Base-by-base conservation (phyloP, 768 basidiomycete species). In the Hysterangium stoloniferum region DNA sequence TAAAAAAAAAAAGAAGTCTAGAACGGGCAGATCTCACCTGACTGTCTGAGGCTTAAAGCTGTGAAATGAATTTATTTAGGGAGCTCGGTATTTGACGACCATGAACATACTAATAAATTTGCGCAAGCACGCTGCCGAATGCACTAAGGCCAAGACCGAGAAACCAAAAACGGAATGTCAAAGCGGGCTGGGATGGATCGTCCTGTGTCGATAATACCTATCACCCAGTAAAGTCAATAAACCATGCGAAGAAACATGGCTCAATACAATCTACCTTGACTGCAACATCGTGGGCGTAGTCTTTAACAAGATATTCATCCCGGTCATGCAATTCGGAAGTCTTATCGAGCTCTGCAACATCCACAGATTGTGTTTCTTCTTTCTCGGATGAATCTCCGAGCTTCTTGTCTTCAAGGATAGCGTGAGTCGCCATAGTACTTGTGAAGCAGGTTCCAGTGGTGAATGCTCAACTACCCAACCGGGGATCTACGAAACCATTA, bases 251-350 rank as follows among this genome's bases (percentile, higher is more conserved):
- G 8, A 4, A 20, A 46, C 4, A 9, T 24, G 8, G 35, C 19
- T 11, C 20, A 15, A 35, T 13, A 29, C 43, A 40, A 53, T 57
- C 24, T 27, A 67, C 68, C 63, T 70, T 70, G 58, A 69, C 58
- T 38, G 67, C 67, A 49, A 72, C 66, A 54, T 71, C 69, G 56
- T 65, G 67, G 8, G 69, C 67, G 52, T 61, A 54, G 37, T 64
- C 62, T 29, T 61, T 46, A 45, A 70, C 63, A 48, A 59, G 59
- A 53, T 67, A 70, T 58, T 70, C 66, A n/a, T 64, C 61, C 38
- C 64, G 41, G 8, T 42, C 41, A 5, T 22, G 4, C 19, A 27
- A 42, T 2, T 25, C 28, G 4, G 41, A 4, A 22, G 15, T 6
- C 19, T 7, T 42, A 22, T 42, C 24, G 12, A 42, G n/a, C n/a